Evolutionary conservation across 768 basidiomycete species (phyloP), one percentile per base, ranked within the genome.

Genomic region (Ephemerocybe angulata): DNA sequence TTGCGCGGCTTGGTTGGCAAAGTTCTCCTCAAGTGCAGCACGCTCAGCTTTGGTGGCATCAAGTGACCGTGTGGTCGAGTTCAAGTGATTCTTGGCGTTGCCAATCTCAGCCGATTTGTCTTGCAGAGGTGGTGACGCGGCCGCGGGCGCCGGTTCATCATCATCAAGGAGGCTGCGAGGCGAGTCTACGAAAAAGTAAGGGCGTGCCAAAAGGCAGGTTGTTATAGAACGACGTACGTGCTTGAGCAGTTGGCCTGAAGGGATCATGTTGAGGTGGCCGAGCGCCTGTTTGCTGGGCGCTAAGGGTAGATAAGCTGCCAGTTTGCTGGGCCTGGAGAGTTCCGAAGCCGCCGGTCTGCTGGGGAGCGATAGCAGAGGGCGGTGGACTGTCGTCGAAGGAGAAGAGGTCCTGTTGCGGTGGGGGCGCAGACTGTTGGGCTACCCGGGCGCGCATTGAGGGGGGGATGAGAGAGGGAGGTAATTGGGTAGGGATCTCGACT

Each of bases 91-190:
- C 69, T 87, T 87, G 21, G 84, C 70, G 64, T 97, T 95, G 6
- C 91, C 93, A 52, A 98, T 88, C 65, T 94, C 90, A 3, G 85
- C 89, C 27, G 89, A 91, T 55, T 82, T 81, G 61, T 93, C 87
- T 4, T 87, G 83, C 5, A 86, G 64, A 35, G 80, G 76, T 48
- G 82, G 74, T 15, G 84, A 75, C 0, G 75, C 52, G 4, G 76
- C 70, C 1, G 68, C 66, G 24, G 75, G 70, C 10, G 83, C 80
- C 30, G 50, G 49, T 37, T 93, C 90, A 56, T 89, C 87, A 59
- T 90, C 90, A 25, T 83, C 86, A 27, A 94, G 75, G 52, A 93
- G 77, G 69, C 91, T 84, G 37, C 71, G 69, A 46, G 31, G 29
- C 12, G 52, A 52, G 22, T 25, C 59, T 62, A 50, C 22, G 38